Evolutionary conservation across 495 filamentous ascomycete species (phyloP), one percentile per base, ranked within the genome.

Genomic region (Penicillium pancosmium): DNA sequence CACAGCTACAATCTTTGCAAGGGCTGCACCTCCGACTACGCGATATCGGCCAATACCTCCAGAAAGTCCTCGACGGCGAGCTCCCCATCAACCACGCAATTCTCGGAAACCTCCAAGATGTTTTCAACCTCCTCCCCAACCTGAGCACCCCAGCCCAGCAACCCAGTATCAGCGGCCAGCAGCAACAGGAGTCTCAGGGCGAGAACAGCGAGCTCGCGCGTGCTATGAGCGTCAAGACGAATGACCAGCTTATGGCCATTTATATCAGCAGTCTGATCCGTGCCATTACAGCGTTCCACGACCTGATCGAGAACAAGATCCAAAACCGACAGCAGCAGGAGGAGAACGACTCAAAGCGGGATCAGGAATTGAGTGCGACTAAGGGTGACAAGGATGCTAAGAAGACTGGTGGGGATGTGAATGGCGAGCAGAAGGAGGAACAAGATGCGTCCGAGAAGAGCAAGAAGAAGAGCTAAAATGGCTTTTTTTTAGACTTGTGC

Each of bases 291-390:
- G 95, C 94, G 13, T 98, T 98, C 86, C 94, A 98, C 73, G 94
- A 98, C 74, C 78, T 98, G 61, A 98, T 98, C 66, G 94, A 98
- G 82, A 98, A 98, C 78, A 98, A 98, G 87, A 96, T 98, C 60
- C 94, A 98, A 80, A 98, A 98, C 78, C 80, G 93, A 66, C 93
- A 97, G 77, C 91, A 93, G 71, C 91, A 95, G 74, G 94, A 97
- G 69, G 94, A 98, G 72, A 92, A 90, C 74, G 92, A 97, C 63
- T 84, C 84, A 54, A 89, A 88, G 82, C 88, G 89, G 74, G 86
- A 89, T 50, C 88, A 91, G 60, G 74, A 80, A 58, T 73, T 75
- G 44, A 84, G 81, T 57, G 74, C 71, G 38, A 71, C 66, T 19
- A 87, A 88, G 70, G 78, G 68, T 18, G 87, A 87, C 64, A 89